Percentiles rank a stretch among this genome's conserved stretches.
Evolutionary conservation across 148 eudicot genomes (phyloP).

Genomic region (Beta vulgaris): DNA sequence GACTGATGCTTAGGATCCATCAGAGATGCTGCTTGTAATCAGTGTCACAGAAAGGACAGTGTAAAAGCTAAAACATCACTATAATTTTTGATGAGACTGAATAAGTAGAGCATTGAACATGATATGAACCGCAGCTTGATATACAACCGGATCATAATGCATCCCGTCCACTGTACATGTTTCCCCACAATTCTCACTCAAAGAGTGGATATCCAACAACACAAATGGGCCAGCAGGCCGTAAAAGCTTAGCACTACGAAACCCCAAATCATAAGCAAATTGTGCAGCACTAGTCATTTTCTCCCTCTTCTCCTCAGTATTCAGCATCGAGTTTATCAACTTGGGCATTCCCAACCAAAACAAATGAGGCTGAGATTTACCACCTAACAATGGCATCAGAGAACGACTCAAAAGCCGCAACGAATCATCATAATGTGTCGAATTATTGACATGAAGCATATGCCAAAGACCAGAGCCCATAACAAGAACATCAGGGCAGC

Average conservation of each 20-base stretch:
- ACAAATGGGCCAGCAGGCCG: conserved; percentile 70
- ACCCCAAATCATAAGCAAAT: conserved; percentile 44
- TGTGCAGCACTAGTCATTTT: conserved; percentile 55
- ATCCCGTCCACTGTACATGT: conserved; percentile 81
- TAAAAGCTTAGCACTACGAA: conserved; percentile 56
- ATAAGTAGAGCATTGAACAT: conserved; percentile 88
- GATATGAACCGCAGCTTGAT: conserved; percentile 75
- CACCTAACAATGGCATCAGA: conserved; percentile 39
- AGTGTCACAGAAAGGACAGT: neutral
- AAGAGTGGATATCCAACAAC: conserved; percentile 51
- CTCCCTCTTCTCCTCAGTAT: conserved; percentile 74
- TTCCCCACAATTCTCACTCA: conserved; percentile 66
- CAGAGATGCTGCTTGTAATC: neutral
- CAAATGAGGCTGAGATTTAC: conserved; percentile 55
- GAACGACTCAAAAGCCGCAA: conserved; percentile 45
- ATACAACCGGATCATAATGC: conserved; percentile 76
- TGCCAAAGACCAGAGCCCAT: conserved; percentile 98
- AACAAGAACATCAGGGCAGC: conserved; percentile 71
- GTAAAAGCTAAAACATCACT: conserved; percentile 8
- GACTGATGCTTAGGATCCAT: neutral
- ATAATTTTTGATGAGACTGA: conserved; percentile 79
- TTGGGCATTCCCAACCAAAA: conserved; percentile 92
- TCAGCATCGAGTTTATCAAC: conserved; percentile 74
- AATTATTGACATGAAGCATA: conserved; percentile 70
- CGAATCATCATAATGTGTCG: conserved; percentile 47